These are phyloP conservation scores for Podospora conica DNA, from an alignment of 495 filamentous ascomycete genomes.

Conservation along the genomic window DNA sequence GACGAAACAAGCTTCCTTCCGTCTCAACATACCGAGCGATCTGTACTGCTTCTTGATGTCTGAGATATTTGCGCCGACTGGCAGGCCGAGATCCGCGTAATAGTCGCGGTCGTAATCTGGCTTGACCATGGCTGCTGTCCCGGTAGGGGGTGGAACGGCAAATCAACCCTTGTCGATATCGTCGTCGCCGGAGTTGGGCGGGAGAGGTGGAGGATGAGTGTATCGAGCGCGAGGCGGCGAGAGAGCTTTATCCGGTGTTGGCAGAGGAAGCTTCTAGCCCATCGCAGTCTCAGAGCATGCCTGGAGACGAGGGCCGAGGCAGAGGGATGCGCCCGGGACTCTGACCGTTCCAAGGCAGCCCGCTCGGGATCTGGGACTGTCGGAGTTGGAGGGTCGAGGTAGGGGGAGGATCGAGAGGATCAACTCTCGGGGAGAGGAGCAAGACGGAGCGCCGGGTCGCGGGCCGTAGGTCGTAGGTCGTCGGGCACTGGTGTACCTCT, in stretches of 20 bases:
- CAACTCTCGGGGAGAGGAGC: neutral
- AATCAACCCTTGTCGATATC: too few relatives aligned
- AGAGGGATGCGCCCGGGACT: neutral
- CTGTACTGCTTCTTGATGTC: slow-evolving; percentile 84
- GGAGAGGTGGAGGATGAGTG: neutral
- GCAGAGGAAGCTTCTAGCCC: neutral
- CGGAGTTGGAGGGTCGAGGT: too few relatives aligned
- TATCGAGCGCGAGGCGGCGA: neutral
- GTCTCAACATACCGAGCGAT: slow-evolving; percentile 58
- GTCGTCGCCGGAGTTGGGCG: neutral
- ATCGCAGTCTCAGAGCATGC: neutral
- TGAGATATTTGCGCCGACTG: slow-evolving; percentile 52
- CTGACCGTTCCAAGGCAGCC: neutral
- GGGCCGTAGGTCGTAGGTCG: too few relatives aligned
- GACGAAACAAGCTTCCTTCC: neutral
- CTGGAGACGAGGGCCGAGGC: neutral
- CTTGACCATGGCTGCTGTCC: slow-evolving; percentile 59
- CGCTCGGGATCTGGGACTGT: neutral
- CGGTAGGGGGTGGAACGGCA: neutral
- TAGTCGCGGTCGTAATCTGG: slow-evolving; percentile 70
- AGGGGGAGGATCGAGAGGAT: neutral
- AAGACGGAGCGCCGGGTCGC: neutral
- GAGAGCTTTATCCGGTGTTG: neutral
- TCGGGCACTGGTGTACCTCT: neutral
- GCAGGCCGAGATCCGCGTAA: slow-evolving; percentile 75